Conservation (phyloP, 2,329 filamentous ascomycete genomes). For the Cladosporium velox region DNA sequence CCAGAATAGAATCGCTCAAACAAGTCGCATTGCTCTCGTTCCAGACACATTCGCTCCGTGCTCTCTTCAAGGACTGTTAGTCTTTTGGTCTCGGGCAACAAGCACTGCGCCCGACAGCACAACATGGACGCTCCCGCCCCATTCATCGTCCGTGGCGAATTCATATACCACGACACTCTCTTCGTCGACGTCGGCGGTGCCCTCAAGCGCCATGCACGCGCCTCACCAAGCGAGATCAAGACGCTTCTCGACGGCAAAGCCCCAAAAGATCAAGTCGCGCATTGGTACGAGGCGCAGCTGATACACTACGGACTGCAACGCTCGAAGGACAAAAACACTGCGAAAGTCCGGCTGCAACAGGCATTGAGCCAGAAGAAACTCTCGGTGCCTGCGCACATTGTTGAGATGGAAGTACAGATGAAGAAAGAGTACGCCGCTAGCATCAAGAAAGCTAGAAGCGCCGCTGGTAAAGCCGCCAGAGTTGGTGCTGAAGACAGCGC, state of each 20-base stretch:
- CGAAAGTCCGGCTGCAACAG: slow-evolving; percentile 61
- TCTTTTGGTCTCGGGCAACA: neutral
- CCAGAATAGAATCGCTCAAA: no score
- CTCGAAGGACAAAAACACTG: slow-evolving; percentile 60
- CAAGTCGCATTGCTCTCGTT: neutral
- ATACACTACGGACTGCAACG: slow-evolving; percentile 62
- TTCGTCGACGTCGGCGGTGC: slow-evolving; percentile 34
- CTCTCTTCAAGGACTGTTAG: no score
- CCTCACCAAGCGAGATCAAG: slow-evolving; percentile 31
- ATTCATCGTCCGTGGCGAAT: slow-evolving; percentile 33
- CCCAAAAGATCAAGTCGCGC: slow-evolving; percentile 54
- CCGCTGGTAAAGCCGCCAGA: slow-evolving; percentile 9
- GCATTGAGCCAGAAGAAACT: slow-evolving; percentile 54
- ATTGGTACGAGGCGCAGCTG: slow-evolving; percentile 65
- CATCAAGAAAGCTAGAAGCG: slow-evolving; percentile 50
- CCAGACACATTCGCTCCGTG: neutral
- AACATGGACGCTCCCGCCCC: slow-evolving; percentile 24
- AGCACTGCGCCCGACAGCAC: neutral
- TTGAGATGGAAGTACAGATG: slow-evolving; percentile 55
- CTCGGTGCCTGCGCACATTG: slow-evolving; percentile 52
- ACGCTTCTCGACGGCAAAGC: slow-evolving; percentile 28
- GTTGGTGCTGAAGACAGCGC: neutral
- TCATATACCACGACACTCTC: slow-evolving; percentile 34
- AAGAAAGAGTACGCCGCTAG: slow-evolving; percentile 60
- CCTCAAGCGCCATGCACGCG: slow-evolving; percentile 34